Base-by-base conservation (phyloP, 306 rosid genomes). In the Cercis canadensis region DNA sequence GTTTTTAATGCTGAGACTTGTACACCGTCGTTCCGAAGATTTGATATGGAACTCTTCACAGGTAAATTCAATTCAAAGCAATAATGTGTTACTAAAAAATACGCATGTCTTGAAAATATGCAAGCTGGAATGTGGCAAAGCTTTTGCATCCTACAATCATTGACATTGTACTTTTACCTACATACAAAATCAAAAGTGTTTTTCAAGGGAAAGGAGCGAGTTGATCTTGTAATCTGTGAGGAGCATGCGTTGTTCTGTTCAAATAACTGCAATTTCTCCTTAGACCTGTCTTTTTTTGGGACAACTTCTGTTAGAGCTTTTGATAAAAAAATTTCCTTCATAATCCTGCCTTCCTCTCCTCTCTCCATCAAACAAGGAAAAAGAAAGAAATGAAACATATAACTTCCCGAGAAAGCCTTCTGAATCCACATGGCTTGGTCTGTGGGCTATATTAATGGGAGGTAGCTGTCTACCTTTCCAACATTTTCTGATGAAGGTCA, bases 21-120 rank as follows among this genome's bases (percentile, higher is more conserved):
- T 58, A 82, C 69, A 66, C 96, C 98, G 78, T 90, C 90, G 56
- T 93, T 93, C 70, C 81, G 63, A 68, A 64, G 79, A 54, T 90
- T 93, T 53, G 84, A 90, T 62, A 71, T 67, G 83, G 77, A 87
- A 65, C 85, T 90, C 62, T 80, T 93, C 65, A 84, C 81, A 46
- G 98, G 97, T 87, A 72, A 65, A 58, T 77, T 83, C 75, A 43
- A 73, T 83, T 74, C 69, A 50, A 31, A 18, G 52, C 64, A 50
- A 13, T 47, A 21, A 46, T 76, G 17, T 57, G n/a, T 5, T 61
- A 62, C 60, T 45, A 41, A 31, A 43, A 17, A 15, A 57, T 64
- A 39, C 45, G 12, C n/a, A 32, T 51, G 11, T 54, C 40, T 57
- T 77, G 57, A 59, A 55, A 40, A 36, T 62, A 16, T 21, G 37